A percentile compares a stretch with the other conserved stretches of the same genome.
Evolutionary conservation across 768 basidiomycete species (phyloP).

Genomic region (Boletales sp.): DNA sequence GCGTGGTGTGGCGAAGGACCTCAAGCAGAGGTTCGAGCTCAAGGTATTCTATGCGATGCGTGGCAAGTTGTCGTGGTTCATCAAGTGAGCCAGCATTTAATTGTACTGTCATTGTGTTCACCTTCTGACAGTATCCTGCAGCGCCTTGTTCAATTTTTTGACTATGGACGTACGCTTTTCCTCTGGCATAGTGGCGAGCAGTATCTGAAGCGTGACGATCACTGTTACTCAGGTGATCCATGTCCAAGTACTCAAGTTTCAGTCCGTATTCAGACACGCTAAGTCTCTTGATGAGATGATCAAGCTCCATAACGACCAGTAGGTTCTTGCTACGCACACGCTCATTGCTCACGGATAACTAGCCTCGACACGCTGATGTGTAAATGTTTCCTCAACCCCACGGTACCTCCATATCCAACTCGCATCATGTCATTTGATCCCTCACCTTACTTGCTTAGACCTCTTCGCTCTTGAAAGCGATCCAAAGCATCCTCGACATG

Average conservation of each 20-base stretch:
- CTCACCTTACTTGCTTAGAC: conserved; percentile 42
- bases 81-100: conserved; percentile 56
- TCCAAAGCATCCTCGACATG: conserved; percentile 72
- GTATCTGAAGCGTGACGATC: not conserved
- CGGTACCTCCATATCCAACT: conserved; percentile 38
- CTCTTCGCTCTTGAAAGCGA: conserved; percentile 57
- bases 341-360: not conserved
- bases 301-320: conserved; percentile 66
- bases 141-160: conserved; percentile 65
- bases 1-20: conserved; percentile 41
- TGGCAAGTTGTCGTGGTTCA: conserved; percentile 77
- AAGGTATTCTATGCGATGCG: conserved; percentile 77
- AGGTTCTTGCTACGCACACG: conserved; percentile 22
- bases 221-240: conserved; percentile 57
- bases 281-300: conserved; percentile 78
- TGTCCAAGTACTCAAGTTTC: conserved; percentile 57
- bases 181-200: not conserved
- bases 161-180: conserved; percentile 58
- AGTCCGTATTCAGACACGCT: conserved; percentile 47
- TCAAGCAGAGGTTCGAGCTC: conserved; percentile 41
- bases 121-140: conserved; percentile 23
- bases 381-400: conserved; percentile 60
- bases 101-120: no score
- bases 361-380: conserved; percentile 61
- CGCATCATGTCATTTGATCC: not conserved